Conservation (phyloP, 2,329 filamentous ascomycete species). For the Alternaria gaisen region DNA sequence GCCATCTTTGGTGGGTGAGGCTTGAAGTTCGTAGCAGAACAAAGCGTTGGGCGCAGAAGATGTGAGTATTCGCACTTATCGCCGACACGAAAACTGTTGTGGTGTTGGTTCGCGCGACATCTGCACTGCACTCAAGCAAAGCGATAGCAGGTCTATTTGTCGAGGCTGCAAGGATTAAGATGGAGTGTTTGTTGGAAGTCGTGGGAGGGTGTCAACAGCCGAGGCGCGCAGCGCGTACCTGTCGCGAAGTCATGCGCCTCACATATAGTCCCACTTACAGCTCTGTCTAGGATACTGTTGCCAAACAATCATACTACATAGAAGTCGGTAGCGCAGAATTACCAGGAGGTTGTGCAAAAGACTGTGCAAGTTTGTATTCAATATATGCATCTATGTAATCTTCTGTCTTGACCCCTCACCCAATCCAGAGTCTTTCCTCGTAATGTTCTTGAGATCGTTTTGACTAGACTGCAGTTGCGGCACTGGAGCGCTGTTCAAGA, state of each 20-base stretch:
- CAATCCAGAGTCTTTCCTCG: conserved; percentile 25
- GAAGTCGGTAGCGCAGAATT: neutral
- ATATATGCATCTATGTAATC: conserved; percentile 20
- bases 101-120: neutral
- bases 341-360: neutral
- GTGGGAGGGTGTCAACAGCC: conserved; percentile 21
- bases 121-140: neutral
- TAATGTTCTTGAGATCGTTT: conserved; percentile 28
- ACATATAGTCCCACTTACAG: neutral
- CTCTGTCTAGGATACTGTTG: neutral
- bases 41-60: neutral
- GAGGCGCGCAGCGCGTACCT: conserved; percentile 30
- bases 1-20: conserved; percentile 28
- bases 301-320: neutral
- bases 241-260: conserved; percentile 26
- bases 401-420: conserved; percentile 17
- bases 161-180: conserved; percentile 1
- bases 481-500: conserved; percentile 34
- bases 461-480: conserved; percentile 31
- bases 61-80: neutral
- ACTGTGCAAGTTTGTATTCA: neutral
- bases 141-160: neutral
- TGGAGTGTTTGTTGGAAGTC: conserved; percentile 20
- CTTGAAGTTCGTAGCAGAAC: conserved; percentile 7
- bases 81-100: neutral